Base-by-base conservation (phyloP, 106 monocot genomes). In the Dendrobium nobile region DNA sequence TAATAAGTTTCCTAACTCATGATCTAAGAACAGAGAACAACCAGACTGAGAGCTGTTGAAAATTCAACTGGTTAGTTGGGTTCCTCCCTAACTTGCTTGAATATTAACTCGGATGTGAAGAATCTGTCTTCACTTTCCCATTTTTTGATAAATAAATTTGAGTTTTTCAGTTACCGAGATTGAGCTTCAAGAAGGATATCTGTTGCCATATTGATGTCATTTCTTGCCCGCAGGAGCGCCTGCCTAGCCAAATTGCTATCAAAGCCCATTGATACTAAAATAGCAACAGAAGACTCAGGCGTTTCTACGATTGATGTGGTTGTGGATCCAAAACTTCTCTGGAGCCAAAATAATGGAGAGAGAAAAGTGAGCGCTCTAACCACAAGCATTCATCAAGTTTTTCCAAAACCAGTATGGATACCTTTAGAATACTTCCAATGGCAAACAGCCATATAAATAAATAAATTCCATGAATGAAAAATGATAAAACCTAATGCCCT, bases 251-350 rank as follows among this genome's bases (percentile, higher is more conserved):
- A 83, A 76, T 85, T 86, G 64, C 75, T 82, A 80, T 95, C 89
- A 72, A 95, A 95, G 54, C 95, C 95, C 95, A 95, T 95, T 4
- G 95, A 90, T 15, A 95, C 92, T 44, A 95, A 45, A 4, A 67
- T 87, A 45, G 92, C 92, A 78, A 95, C 80, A 16, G 95, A 92
- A 64, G 88, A 84, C 67, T 90, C 90, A 0, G 92, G 88, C 59
- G 92, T 92, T 70, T 92, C 92, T 18, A 77, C 77, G 15, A 33
- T 9, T 17, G 80, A 67, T 73, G 79, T 72, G 9, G 47, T 80
- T 42, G 79, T 61, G 22, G 78, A 37, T 9, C 85, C 40, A 45
- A 77, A 59, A 59, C 85, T 91, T 27, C 77, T 75, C 91, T 90
- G 86, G 27, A 90, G 48, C 7, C 70, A 51, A 75, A 72, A 76